Percentiles rank a stretch among this genome's conserved stretches.
These are phyloP conservation scores for Phenoliferia sp. DNA, from an alignment of 1,284 basidiomycete species.

Conservation along the genomic window DNA sequence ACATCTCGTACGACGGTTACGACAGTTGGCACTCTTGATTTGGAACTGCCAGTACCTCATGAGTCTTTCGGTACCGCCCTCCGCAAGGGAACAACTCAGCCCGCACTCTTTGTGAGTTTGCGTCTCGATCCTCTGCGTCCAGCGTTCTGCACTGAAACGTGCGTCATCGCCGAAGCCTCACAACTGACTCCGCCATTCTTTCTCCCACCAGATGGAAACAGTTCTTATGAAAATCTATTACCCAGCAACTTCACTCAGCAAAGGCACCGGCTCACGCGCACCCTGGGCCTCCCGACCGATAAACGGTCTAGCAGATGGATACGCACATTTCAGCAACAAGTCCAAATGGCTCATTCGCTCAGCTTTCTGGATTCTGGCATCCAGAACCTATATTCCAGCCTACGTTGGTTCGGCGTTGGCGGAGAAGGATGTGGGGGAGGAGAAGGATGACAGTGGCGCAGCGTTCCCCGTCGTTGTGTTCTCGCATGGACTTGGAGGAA, in stretches of 20 bases:
- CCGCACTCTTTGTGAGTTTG: slow-evolving; percentile 12
- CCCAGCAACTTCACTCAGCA: slow-evolving; percentile 33
- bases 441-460: background rate
- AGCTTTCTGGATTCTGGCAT: slow-evolving; percentile 15
- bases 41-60: slow-evolving; percentile 17
- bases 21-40: slow-evolving; percentile 17
- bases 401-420: slow-evolving; percentile 1
- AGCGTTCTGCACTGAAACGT: background rate
- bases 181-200: background rate
- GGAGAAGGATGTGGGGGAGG: background rate
- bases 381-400: slow-evolving; percentile 5
- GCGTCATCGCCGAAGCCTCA: background rate
- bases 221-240: slow-evolving; percentile 47
- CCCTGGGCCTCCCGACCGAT: slow-evolving; percentile 22
- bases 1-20: background rate
- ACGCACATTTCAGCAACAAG: slow-evolving; percentile 16
- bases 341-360: slow-evolving; percentile 8
- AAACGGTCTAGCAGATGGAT: slow-evolving; percentile 7
- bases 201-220: slow-evolving; percentile 43
- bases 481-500: slow-evolving; percentile 71
- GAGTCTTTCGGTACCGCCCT: slow-evolving; percentile 31
- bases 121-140: background rate
- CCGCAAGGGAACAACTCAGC: slow-evolving; percentile 35
- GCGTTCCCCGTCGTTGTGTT: slow-evolving; percentile 61
- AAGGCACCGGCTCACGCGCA: background rate